Evolutionary conservation across 2,329 filamentous ascomycete species (phyloP).

Genomic region (Pseudophaeomoniella oleicola): DNA sequence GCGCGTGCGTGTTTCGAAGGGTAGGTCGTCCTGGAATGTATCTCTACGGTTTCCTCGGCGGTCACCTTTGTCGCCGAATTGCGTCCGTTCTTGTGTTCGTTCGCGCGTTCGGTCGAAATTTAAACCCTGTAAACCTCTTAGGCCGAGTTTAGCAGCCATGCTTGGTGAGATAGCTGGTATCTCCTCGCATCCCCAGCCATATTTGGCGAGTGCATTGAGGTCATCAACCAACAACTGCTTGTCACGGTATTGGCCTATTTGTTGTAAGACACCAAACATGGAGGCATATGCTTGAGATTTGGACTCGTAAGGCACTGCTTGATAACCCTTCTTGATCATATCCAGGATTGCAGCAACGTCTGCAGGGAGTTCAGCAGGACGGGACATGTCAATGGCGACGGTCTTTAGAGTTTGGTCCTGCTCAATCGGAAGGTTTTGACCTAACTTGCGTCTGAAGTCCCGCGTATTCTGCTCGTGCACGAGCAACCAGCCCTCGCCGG

Average conservation of each 20-base stretch:
- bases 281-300: slow-evolving; percentile 19
- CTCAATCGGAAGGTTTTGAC: slow-evolving; percentile 41
- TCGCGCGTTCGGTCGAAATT: too few relatives aligned
- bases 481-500: slow-evolving; percentile 48
- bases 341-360: slow-evolving; percentile 12
- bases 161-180: slow-evolving; percentile 19
- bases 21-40: too few relatives aligned
- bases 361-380: slow-evolving; percentile 13
- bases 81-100: too few relatives aligned
- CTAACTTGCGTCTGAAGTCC: slow-evolving; percentile 32
- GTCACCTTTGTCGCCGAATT: too few relatives aligned
- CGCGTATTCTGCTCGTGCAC: slow-evolving; percentile 26
- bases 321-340: slow-evolving; percentile 28
- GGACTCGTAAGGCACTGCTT: slow-evolving; percentile 10
- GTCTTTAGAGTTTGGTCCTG: slow-evolving; percentile 27
- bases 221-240: slow-evolving; percentile 26
- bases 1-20: too few relatives aligned
- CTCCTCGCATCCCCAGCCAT: slow-evolving; percentile 31
- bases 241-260: slow-evolving; percentile 8
- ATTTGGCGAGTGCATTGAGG: slow-evolving; percentile 28
- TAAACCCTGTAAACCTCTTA: slow-evolving; percentile 14
- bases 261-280: slow-evolving; percentile 13
- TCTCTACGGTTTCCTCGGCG: too few relatives aligned
- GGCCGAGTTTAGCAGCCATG: slow-evolving; percentile 16
- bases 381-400: slow-evolving; percentile 20